Percentiles rank a stretch among this genome's conserved stretches.
Conservation (phyloP, 306 rosid genomes). For the Herpetospermum pedunculosum region DNA sequence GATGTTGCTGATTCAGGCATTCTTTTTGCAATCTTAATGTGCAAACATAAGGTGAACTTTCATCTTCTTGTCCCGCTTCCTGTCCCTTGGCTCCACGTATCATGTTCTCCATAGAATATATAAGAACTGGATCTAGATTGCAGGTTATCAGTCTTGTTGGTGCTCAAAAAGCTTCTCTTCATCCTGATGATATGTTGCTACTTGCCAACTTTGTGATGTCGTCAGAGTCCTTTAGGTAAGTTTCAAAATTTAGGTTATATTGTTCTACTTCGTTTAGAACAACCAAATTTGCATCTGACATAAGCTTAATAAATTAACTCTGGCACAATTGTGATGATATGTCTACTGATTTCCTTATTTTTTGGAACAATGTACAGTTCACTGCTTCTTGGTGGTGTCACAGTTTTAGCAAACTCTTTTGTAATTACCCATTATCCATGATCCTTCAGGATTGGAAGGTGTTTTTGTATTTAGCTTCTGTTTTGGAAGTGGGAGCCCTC, state of each 20-base stretch:
- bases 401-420: background rate
- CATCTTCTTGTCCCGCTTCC: slow-evolving; percentile 6
- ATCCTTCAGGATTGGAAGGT: background rate
- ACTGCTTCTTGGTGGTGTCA: background rate
- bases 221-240: slow-evolving; percentile 89
- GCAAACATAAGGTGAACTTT: slow-evolving; percentile 67
- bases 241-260: slow-evolving; percentile 8
- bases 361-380: background rate
- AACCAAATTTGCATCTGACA: background rate
- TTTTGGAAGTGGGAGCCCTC: background rate
- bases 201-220: slow-evolving; percentile 81
- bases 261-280: background rate
- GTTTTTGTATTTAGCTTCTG: background rate
- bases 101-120: slow-evolving; percentile 5
- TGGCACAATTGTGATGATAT: background rate
- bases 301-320: background rate
- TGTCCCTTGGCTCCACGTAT: background rate
- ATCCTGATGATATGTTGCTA: slow-evolving; percentile 87
- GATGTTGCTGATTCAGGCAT: slow-evolving; percentile 90
- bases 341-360: background rate
- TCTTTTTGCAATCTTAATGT: slow-evolving; percentile 86
- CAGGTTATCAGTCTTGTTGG: slow-evolving; percentile 91
- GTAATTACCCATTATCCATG: background rate
- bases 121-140: slow-evolving; percentile 30
- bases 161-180: slow-evolving; percentile 94